These are phyloP conservation scores for Pseudomassariella vexata DNA, from an alignment of 2,329 filamentous ascomycete genomes.

Conservation along the genomic window DNA sequence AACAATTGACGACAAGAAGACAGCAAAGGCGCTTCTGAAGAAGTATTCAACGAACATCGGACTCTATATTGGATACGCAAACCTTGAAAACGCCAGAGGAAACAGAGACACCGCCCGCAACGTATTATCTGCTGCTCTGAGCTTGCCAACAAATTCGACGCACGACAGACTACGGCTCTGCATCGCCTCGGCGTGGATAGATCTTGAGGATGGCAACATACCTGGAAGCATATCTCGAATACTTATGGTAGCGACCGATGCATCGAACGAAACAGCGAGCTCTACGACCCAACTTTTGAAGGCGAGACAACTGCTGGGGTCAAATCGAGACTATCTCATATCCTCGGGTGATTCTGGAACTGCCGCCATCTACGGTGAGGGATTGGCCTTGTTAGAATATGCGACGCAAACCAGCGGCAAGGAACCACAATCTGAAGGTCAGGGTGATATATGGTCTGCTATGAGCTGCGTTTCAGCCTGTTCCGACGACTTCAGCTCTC, in stretches of 20 bases:
- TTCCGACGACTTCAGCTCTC: slow-evolving; percentile 36
- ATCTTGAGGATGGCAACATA: slow-evolving; percentile 40
- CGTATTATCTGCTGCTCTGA: slow-evolving; percentile 61
- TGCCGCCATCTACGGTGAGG: slow-evolving; percentile 53
- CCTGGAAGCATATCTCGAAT: slow-evolving; percentile 30
- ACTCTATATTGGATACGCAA: slow-evolving; percentile 75
- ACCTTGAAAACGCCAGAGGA: slow-evolving; percentile 59
- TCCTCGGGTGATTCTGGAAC: slow-evolving; percentile 39
- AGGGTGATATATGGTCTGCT: slow-evolving; percentile 52
- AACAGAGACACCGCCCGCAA: slow-evolving; percentile 53
- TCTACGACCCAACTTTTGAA: slow-evolving; percentile 44
- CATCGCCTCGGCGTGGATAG: slow-evolving; percentile 62
- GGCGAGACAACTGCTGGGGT: slow-evolving; percentile 44
- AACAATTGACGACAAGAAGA: slow-evolving; percentile 54
- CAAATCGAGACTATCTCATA: slow-evolving; percentile 49
- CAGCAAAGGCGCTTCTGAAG: slow-evolving; percentile 70
- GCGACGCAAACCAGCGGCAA: slow-evolving; percentile 38
- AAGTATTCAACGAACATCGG: slow-evolving; percentile 54
- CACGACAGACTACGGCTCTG: slow-evolving; percentile 37
- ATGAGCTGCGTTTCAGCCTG: slow-evolving; percentile 34
- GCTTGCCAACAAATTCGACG: slow-evolving; percentile 16
- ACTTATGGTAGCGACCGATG: slow-evolving; percentile 30
- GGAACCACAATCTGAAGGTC: slow-evolving; percentile 38
- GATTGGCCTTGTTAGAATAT: slow-evolving; percentile 62
- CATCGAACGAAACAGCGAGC: slow-evolving; percentile 10